Evolutionary conservation across 2,329 filamentous ascomycete species (phyloP).

Genomic region (Pseudocercospora crystallina): DNA sequence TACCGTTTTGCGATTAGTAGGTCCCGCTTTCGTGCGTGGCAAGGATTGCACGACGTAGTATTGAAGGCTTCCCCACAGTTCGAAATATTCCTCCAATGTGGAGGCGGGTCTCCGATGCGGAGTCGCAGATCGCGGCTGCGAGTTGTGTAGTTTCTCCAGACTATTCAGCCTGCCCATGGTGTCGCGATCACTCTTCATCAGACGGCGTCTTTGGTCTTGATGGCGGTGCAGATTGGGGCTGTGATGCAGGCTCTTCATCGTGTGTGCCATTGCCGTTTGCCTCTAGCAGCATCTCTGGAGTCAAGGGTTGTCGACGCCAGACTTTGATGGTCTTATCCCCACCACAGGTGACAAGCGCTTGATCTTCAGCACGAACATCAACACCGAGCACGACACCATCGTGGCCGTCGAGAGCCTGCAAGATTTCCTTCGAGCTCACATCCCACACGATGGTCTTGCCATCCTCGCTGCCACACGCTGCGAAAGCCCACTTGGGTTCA

Average conservation of each 20-base stretch:
- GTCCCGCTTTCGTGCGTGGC: too few relatives aligned
- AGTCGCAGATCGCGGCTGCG: too few relatives aligned
- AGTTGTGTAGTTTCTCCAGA: too few relatives aligned
- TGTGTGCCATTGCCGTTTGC: background rate
- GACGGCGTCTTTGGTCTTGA: slow-evolving; percentile 13
- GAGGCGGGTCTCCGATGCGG: too few relatives aligned
- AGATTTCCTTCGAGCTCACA: slow-evolving; percentile 76
- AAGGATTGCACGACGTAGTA: too few relatives aligned
- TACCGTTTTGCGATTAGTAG: too few relatives aligned
- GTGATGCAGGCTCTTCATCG: background rate
- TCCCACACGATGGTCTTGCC: slow-evolving; percentile 87
- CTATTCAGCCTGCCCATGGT: too few relatives aligned
- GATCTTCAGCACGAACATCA: slow-evolving; percentile 56
- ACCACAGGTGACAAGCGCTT: slow-evolving; percentile 61
- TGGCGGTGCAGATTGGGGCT: slow-evolving; percentile 7
- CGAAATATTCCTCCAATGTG: too few relatives aligned
- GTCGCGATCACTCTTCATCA: slow-evolving; percentile 3
- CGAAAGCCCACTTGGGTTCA: slow-evolving; percentile 55
- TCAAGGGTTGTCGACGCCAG: slow-evolving; percentile 48
- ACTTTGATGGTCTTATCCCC: slow-evolving; percentile 62
- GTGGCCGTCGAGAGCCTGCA: slow-evolving; percentile 65
- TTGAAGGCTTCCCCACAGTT: too few relatives aligned
- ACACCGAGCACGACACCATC: slow-evolving; percentile 61
- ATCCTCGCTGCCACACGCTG: slow-evolving; percentile 84
- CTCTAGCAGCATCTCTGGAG: slow-evolving; percentile 10